phyloP scores from a whole-genome alignment of 495 filamentous ascomycete genomes.

The Penicillium malachiteum region DNA sequence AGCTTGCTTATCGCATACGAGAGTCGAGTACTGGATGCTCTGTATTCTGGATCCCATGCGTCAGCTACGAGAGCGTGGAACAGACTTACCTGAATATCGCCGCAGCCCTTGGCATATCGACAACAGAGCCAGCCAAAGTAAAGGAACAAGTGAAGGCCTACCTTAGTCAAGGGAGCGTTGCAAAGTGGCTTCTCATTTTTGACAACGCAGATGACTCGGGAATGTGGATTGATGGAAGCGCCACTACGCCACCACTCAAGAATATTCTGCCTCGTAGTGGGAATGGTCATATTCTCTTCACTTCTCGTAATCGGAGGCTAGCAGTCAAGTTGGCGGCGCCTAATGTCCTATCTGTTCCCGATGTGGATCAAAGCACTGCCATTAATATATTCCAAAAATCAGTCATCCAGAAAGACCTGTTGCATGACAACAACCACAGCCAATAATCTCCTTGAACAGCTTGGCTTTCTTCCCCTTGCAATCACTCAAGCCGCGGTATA shows the following conservation, averaged over 20 bases:
- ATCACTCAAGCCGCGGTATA: constrained; percentile 49
- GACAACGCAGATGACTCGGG: constrained; percentile 33
- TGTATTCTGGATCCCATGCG: constrained; percentile 52
- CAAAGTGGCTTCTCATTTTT: constrained; percentile 36
- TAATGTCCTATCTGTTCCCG: not conserved
- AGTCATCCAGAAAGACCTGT: not conserved
- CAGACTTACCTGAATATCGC: constrained; percentile 45
- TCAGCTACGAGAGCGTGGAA: constrained; percentile 40
- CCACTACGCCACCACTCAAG: not conserved
- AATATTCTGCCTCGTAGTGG: not conserved
- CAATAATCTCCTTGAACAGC: constrained; percentile 29
- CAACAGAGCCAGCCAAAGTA: constrained; percentile 18
- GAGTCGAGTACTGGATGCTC: constrained; percentile 38
- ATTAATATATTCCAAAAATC: not conserved
- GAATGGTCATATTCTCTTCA: not conserved
- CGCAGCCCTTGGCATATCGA: constrained; percentile 17
- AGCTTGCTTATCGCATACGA: constrained; percentile 44
- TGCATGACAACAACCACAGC: not conserved
- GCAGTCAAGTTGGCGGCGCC: not conserved
- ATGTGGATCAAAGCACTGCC: not conserved
- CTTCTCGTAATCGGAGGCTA: not conserved
- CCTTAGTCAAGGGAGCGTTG: constrained; percentile 18
- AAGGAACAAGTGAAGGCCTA: constrained; percentile 28
- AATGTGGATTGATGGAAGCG: not conserved
- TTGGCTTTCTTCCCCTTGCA: constrained; percentile 46